phyloP scores from a whole-genome alignment of 140 eudicot genomes.

The Flaveria floridana region DNA sequence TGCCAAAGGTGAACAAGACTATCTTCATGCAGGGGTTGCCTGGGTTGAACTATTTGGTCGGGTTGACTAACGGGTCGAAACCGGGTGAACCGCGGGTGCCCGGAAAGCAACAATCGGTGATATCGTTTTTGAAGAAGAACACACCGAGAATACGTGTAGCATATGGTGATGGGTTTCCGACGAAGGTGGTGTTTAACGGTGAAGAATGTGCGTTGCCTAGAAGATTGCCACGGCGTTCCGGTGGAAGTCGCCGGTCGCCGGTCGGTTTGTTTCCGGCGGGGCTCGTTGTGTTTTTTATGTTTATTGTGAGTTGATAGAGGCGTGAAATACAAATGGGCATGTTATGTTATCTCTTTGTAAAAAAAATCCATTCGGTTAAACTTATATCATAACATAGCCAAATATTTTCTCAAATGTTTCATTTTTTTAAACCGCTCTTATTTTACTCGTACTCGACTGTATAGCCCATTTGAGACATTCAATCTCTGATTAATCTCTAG shows the following conservation, averaged over 20 bases:
- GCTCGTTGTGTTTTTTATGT: conserved; percentile 23
- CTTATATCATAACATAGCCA: not conserved
- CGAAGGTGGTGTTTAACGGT: conserved; percentile 71
- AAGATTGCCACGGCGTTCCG: conserved; percentile 44
- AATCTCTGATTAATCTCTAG: too few relatives aligned
- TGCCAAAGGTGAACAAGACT: conserved; percentile 42
- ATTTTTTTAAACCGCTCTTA: too few relatives aligned
- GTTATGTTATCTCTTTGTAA: not conserved
- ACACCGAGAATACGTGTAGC: conserved; percentile 45
- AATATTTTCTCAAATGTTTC: too few relatives aligned
- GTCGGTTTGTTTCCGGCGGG: conserved; percentile 30
- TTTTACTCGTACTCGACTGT: too few relatives aligned
- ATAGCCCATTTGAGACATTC: too few relatives aligned
- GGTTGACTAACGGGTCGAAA: conserved; percentile 49
- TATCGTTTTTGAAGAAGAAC: conserved; percentile 59
- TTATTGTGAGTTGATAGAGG: not conserved
- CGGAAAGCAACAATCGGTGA: conserved; percentile 87
- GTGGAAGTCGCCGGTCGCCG: conserved; percentile 24
- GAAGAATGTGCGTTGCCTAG: conserved; percentile 86
- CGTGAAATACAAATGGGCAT: not conserved
- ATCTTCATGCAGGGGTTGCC: conserved; percentile 71
- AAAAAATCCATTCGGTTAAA: not conserved
- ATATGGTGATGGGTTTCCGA: conserved; percentile 76
- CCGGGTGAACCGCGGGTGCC: conserved; percentile 65
- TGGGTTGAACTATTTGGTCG: conserved; percentile 64